Evolutionary conservation across 805 yeast genomes (phyloP), one percentile per base, ranked within the genome.

Genomic region (Ogataea ramenticola): DNA sequence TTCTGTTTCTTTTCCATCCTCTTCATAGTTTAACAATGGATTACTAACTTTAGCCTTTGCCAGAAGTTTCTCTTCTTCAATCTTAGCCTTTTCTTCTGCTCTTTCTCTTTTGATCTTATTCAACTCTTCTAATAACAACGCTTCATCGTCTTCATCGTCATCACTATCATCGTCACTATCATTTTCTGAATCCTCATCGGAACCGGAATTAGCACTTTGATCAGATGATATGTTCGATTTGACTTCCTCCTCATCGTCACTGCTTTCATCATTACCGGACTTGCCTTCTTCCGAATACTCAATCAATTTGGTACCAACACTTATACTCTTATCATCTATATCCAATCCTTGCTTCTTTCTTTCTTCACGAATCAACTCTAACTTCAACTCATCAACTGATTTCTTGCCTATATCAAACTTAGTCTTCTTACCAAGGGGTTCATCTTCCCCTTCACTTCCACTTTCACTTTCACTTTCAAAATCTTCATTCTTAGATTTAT

Each of bases 391-490:
- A 2, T 41, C 41, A 6, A 43, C 51, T 12, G 43, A 27, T 32
- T 45, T 41, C 29, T 39, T 32, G 34, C 39, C 6, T 15, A 39
- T 19, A 29, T 14, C 35, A 20, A n/a, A 30, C 11, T 19, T 19
- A 3, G 27, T 20, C n/a, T 20, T 32, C n/a, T 32, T 32, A n/a
- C 40, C 34, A 24, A 45, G 42, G 21, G 42, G 45, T 20, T 42
- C 41, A 16, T 32, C 12, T 32, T 32, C 14, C 39, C 41, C 16
- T 8, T 15, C 14, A 30, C 39, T 24, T 8, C 41, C 41, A 27
- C 27, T 16, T 3, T 43, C 50, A 35, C 70, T 62, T 48, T 78
- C 83, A 10, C 77, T 68, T 37, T 74, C 77, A 31, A 54, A 55
- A 44, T 52, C 60, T 20, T 20, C 46, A 36, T 49, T 57, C 51